phyloP scores from a whole-genome alignment of 2,329 filamentous ascomycete species.

The Colletotrichum sansevieriae region DNA sequence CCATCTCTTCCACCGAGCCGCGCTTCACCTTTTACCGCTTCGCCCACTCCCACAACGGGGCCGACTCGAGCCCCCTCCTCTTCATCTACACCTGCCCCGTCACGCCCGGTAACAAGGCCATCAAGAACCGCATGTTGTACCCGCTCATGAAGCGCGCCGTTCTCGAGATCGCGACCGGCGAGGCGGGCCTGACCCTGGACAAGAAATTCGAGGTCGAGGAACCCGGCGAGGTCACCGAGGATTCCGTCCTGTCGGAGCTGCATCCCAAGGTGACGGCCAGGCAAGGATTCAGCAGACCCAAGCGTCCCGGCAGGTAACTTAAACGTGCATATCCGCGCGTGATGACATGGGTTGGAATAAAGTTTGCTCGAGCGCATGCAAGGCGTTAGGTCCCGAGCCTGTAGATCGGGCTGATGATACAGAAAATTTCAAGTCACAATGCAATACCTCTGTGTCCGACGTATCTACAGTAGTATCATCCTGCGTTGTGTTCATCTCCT shows the following conservation, averaged over 20 bases:
- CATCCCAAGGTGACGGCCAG: constrained; percentile 75
- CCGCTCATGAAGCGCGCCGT: constrained; percentile 78
- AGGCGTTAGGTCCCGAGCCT: constrained; percentile 9
- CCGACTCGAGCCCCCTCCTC: constrained; percentile 70
- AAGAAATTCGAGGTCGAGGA: constrained; percentile 80
- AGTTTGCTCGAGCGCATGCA: not conserved
- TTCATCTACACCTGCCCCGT: constrained; percentile 88
- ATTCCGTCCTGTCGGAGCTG: constrained; percentile 74
- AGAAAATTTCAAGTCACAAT: constrained; percentile 24
- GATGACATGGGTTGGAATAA: not conserved
- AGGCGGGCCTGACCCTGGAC: constrained; percentile 74
- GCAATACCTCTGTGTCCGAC: constrained; percentile 11
- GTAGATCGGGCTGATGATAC: constrained; percentile 35
- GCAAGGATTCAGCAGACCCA: constrained; percentile 81
- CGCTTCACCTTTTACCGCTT: constrained; percentile 84
- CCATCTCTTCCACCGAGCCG: constrained; percentile 77
- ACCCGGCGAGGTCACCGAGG: constrained; percentile 77
- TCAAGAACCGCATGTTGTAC: constrained; percentile 90
- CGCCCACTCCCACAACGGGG: constrained; percentile 67
- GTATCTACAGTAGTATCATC: constrained; percentile 25
- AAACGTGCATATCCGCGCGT: constrained; percentile 15
- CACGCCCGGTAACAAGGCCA: constrained; percentile 72
- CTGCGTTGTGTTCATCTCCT: not conserved
- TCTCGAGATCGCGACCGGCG: constrained; percentile 72
- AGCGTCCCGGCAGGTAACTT: constrained; percentile 76